Conservation (phyloP, 1,284 basidiomycete genomes). For the Moesziomyces globuligerus region DNA sequence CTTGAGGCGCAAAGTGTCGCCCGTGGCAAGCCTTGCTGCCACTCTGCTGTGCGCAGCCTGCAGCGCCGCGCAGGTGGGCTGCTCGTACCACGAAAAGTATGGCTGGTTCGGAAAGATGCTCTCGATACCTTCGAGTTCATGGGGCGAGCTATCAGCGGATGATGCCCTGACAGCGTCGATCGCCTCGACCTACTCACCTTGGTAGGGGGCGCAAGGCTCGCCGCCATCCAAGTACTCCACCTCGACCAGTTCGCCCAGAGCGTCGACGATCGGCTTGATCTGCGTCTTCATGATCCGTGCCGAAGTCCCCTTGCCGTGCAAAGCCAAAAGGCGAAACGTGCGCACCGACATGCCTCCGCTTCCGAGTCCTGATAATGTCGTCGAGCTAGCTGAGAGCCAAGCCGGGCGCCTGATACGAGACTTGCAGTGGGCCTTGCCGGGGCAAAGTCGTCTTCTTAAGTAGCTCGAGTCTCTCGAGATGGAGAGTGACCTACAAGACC, state of each 20-base stretch:
- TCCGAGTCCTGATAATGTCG: not conserved
- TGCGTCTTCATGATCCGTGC: slow-evolving; percentile 47
- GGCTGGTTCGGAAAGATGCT: slow-evolving; percentile 29
- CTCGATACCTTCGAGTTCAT: slow-evolving; percentile 51
- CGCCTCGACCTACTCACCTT: slow-evolving; percentile 20
- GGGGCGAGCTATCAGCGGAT: not conserved
- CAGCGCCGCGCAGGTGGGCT: slow-evolving; percentile 23
- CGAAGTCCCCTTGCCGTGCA: slow-evolving; percentile 52
- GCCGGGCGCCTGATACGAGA: too few species aligned
- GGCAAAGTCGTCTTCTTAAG: too few species aligned
- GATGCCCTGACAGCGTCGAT: not conserved
- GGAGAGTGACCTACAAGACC: too few species aligned
- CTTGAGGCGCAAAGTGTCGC: too few species aligned
- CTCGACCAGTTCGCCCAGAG: slow-evolving; percentile 21
- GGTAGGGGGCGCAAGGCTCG: slow-evolving; percentile 28
- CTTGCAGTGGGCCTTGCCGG: too few species aligned
- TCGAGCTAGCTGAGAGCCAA: too few species aligned
- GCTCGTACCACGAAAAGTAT: slow-evolving; percentile 45
- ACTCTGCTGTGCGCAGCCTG: slow-evolving; percentile 21
- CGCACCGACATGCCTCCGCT: slow-evolving; percentile 5
- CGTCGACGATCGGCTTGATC: slow-evolving; percentile 40
- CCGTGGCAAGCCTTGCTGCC: slow-evolving; percentile 3
- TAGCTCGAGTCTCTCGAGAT: too few species aligned
- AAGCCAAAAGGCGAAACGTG: slow-evolving; percentile 25
- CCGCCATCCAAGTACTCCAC: slow-evolving; percentile 37